A percentile compares a stretch with the other conserved stretches of the same genome.
Evolutionary conservation across 2,329 filamentous ascomycete genomes (phyloP).

Genomic region (Zymoseptoria pseudotritici): DNA sequence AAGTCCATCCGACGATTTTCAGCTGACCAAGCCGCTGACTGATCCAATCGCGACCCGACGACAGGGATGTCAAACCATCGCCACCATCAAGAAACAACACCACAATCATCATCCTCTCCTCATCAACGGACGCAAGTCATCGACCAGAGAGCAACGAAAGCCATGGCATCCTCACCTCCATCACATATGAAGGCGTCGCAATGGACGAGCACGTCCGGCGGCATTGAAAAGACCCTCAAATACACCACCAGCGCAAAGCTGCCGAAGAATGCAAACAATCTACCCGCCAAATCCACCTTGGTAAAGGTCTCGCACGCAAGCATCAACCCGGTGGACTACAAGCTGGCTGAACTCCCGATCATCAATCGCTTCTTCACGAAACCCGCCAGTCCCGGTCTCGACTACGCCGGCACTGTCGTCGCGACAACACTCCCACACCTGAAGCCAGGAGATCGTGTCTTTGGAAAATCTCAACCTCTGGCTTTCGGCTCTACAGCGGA

Average conservation of each 20-base stretch:
- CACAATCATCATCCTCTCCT: no score
- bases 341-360: constrained; percentile 47
- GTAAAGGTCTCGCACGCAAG: constrained; percentile 48
- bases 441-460: constrained; percentile 34
- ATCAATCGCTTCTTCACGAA: constrained; percentile 31
- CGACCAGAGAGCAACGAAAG: no score
- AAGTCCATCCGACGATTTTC: no score
- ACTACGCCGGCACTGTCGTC: constrained; percentile 46
- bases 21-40: no score
- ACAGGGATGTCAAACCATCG: no score
- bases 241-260: constrained; percentile 38
- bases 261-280: constrained; percentile 28
- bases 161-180: constrained; percentile 21
- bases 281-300: constrained; percentile 38
- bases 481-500: constrained; percentile 32
- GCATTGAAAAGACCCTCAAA: constrained; percentile 48
- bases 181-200: constrained; percentile 53
- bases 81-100: no score
- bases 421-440: constrained; percentile 29
- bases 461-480: constrained; percentile 22
- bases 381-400: constrained; percentile 44
- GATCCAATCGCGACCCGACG: no score
- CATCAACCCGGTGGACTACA: constrained; percentile 57
- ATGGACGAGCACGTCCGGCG: constrained; percentile 40
- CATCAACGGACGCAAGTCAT: not conserved